Evolutionary conservation across 306 rosid genomes (phyloP).

Genomic region (Glycine latifolia): DNA sequence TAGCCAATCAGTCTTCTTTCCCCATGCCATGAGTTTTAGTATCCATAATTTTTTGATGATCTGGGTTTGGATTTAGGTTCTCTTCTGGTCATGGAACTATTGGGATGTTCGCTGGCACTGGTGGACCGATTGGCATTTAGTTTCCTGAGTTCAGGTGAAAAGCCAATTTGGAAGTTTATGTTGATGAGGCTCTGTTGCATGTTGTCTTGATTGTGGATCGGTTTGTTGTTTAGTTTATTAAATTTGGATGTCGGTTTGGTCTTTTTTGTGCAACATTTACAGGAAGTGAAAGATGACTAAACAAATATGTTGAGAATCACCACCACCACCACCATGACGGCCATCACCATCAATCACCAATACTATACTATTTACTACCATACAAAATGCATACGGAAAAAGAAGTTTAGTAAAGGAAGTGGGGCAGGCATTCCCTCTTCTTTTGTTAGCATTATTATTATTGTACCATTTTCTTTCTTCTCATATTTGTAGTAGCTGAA

Average conservation of each 20-base stretch:
- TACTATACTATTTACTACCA: conserved; percentile 83
- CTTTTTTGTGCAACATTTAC: conserved; percentile 36
- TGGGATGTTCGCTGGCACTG: conserved; percentile 83
- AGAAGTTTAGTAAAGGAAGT: conserved; percentile 67
- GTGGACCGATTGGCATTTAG: conserved; percentile 91
- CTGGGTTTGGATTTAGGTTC: conserved; percentile 60
- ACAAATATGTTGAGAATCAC: conserved; percentile 72
- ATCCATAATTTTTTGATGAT: conserved; percentile 32
- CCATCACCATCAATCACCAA: conserved; percentile 50
- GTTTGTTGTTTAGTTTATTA: conserved; percentile 38
- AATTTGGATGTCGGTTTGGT: conserved; percentile 38
- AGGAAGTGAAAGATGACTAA: conserved; percentile 64
- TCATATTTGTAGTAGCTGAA: conserved; percentile 69
- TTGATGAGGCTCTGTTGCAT: neutral
- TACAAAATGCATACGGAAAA: conserved; percentile 85
- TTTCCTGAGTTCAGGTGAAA: conserved; percentile 52
- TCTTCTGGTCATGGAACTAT: conserved; percentile 84
- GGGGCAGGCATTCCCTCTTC: conserved; percentile 67
- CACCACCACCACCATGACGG: conserved; percentile 42
- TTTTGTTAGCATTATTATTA: conserved; percentile 50
- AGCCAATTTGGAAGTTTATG: conserved; percentile 12
- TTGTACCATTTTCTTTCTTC: conserved; percentile 61
- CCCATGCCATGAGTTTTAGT: conserved; percentile 17
- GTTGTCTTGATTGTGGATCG: conserved; percentile 40
- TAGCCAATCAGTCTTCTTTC: neutral